Conservation (phyloP, 257 asterid genomes). For the Gardenia jasminoides region DNA sequence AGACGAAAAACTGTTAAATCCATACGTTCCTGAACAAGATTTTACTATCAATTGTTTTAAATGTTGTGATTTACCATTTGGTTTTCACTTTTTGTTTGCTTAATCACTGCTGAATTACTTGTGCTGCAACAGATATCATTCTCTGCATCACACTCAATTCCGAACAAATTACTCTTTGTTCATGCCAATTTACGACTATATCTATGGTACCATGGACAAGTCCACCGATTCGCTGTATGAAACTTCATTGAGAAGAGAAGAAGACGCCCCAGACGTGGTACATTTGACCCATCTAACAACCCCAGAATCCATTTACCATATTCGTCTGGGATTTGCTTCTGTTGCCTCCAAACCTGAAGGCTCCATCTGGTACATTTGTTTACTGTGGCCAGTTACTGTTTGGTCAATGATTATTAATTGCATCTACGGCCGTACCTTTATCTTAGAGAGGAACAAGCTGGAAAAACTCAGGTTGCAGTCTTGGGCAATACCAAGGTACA, state of each 20-base stretch:
- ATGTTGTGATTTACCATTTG: not conserved
- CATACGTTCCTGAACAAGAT: too few species aligned
- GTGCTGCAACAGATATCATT: slow-evolving; percentile 65
- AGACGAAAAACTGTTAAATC: too few species aligned
- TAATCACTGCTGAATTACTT: too few species aligned
- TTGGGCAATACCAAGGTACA: slow-evolving; percentile 79
- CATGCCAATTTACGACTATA: slow-evolving; percentile 87
- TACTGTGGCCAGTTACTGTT: slow-evolving; percentile 83
- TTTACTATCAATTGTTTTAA: too few species aligned
- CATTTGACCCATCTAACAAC: slow-evolving; percentile 78
- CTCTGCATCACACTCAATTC: slow-evolving; percentile 90
- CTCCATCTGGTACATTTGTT: slow-evolving; percentile 67
- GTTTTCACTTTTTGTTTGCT: not conserved
- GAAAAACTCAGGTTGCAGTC: slow-evolving; percentile 62
- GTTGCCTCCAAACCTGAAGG: slow-evolving; percentile 64
- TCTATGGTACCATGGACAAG: slow-evolving; percentile 73
- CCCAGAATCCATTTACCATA: slow-evolving; percentile 72
- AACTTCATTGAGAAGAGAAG: slow-evolving; percentile 44
- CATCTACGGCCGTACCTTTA: slow-evolving; percentile 55
- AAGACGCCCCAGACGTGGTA: slow-evolving; percentile 66
- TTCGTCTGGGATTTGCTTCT: slow-evolving; percentile 70
- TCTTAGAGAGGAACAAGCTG: slow-evolving; percentile 68
- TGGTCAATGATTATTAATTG: slow-evolving; percentile 64
- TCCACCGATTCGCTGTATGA: slow-evolving; percentile 60
- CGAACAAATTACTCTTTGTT: slow-evolving; percentile 83